Percentiles rank a stretch among this genome's conserved stretches.
phyloP scores from a whole-genome alignment of 2,329 filamentous ascomycete genomes.

The Arthrinium puccinioides region DNA sequence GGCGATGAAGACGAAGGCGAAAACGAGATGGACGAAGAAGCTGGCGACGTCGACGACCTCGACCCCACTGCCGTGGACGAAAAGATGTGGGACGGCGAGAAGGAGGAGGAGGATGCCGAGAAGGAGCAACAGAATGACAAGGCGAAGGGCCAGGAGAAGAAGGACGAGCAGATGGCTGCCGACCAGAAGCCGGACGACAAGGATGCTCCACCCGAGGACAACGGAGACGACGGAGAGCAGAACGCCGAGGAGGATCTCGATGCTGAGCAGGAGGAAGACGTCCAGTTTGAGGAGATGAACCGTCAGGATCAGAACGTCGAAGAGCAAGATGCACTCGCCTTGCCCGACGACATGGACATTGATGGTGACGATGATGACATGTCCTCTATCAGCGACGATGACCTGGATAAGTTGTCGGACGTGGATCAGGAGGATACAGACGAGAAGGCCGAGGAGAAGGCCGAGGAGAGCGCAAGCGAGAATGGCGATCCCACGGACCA shows the following conservation, averaged over 20 bases:
- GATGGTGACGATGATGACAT: conserved; percentile 56
- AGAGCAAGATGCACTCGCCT: conserved; percentile 72
- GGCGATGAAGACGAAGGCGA: conserved; percentile 59
- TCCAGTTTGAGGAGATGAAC: conserved; percentile 47
- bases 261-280: conserved; percentile 50
- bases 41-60: conserved; percentile 83
- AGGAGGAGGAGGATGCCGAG: conserved; percentile 70
- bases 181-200: conserved; percentile 50
- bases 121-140: conserved; percentile 75
- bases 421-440: conserved; percentile 35
- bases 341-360: conserved; percentile 83
- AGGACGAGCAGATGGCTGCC: conserved; percentile 51
- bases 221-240: conserved; percentile 34
- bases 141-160: conserved; percentile 60
- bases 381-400: conserved; percentile 44
- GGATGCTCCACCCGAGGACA: conserved; percentile 36
- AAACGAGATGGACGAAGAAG: conserved; percentile 81
- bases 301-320: conserved; percentile 68
- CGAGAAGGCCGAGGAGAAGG: conserved; percentile 25
- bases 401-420: conserved; percentile 51
- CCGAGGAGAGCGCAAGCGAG: conserved; percentile 28
- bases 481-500: conserved; percentile 41
- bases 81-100: conserved; percentile 95
- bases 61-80: conserved; percentile 90
- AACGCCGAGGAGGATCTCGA: conserved; percentile 54